Conservation (phyloP, 2,329 filamentous ascomycete species). For the Ophiostoma australiae region DNA sequence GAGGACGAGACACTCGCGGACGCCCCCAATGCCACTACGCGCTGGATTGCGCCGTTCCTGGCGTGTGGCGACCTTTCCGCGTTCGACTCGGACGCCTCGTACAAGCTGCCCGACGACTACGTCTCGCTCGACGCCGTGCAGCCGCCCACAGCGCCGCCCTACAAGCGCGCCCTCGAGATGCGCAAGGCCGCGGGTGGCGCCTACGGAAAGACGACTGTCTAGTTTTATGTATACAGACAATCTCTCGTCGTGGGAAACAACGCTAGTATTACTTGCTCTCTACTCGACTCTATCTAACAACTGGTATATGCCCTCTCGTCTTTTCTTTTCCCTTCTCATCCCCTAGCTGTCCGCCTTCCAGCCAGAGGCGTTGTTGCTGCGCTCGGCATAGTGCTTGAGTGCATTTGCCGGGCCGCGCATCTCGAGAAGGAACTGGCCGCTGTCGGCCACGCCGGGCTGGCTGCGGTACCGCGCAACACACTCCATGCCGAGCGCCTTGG, state of each 20-base stretch:
- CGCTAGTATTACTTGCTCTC: background rate
- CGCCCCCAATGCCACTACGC: constrained; percentile 28
- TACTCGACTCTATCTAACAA: background rate
- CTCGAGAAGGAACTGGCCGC: constrained; percentile 36
- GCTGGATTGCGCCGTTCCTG: constrained; percentile 93
- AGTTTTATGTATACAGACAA: background rate
- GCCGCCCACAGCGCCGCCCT: constrained; percentile 91
- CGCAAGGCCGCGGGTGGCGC: constrained; percentile 70
- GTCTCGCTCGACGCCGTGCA: constrained; percentile 88
- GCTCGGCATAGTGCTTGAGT: background rate
- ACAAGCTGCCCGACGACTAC: constrained; percentile 79
- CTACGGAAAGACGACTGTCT: constrained; percentile 60
- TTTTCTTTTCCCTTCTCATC: background rate
- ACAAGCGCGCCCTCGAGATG: constrained; percentile 84
- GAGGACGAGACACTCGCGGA: constrained; percentile 38
- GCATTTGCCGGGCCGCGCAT: constrained; percentile 35
- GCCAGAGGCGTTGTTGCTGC: background rate
- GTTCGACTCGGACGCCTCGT: constrained; percentile 94
- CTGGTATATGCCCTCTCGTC: background rate
- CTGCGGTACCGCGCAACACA: constrained; percentile 25
- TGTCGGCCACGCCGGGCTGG: constrained; percentile 20
- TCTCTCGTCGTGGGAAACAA: background rate
- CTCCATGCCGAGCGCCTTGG: constrained; percentile 43
- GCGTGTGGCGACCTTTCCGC: constrained; percentile 94
- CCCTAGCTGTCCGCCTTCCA: constrained; percentile 6